These are phyloP conservation scores for Papiliotrema terrestris DNA, from an alignment of 1,284 basidiomycete genomes.

Conservation along the genomic window DNA sequence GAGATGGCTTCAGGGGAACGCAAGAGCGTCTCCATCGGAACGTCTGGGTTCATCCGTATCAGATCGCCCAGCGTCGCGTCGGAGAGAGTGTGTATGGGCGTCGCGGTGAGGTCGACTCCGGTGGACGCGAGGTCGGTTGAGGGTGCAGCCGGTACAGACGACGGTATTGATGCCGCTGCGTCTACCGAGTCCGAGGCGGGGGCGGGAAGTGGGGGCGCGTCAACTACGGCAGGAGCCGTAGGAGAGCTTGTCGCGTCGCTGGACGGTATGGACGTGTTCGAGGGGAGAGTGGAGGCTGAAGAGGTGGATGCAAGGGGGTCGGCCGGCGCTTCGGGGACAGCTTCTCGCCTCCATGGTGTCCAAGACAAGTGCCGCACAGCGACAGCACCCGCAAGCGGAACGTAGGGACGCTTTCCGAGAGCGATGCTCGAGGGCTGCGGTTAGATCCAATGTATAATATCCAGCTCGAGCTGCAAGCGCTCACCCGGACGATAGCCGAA, in stretches of 20 bases:
- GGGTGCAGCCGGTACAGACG: neutral
- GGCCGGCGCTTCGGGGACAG: conserved; percentile 3
- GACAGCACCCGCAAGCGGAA: conserved; percentile 1
- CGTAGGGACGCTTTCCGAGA: conserved; percentile 34
- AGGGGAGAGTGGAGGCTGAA: neutral
- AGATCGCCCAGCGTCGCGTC: conserved; percentile 43
- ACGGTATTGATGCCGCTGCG: neutral
- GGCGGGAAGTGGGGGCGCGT: no score
- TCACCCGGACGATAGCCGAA: neutral
- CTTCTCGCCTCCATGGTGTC: conserved; percentile 20
- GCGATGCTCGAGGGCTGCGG: conserved; percentile 26
- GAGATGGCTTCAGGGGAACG: conserved; percentile 46
- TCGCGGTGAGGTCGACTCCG: neutral
- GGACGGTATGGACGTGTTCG: no score
- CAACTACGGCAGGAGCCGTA: no score
- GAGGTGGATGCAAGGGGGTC: neutral
- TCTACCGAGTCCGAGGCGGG: no score
- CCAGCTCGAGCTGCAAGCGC: neutral
- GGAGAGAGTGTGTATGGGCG: conserved; percentile 7
- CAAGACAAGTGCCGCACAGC: conserved; percentile 24
- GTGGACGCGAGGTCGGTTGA: neutral
- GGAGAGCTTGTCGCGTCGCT: no score
- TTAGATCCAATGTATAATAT: neutral
- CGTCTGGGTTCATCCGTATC: conserved; percentile 31
- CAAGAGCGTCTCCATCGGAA: conserved; percentile 40